Evolutionary conservation across 768 basidiomycete species (phyloP).

Genomic region (Trametes villosa): DNA sequence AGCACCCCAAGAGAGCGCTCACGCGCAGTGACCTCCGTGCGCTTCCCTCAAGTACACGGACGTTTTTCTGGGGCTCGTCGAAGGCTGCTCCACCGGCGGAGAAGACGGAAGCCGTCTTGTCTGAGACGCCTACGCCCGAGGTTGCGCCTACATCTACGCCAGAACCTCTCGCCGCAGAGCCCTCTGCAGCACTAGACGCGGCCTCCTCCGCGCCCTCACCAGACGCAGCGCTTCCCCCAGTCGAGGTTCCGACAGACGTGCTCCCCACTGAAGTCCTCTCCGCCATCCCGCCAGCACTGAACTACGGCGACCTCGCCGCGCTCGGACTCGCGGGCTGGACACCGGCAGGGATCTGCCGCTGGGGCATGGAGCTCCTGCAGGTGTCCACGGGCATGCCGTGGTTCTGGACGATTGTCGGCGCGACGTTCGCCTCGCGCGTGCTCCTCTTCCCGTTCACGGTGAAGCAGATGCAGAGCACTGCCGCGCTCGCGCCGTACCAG

Average conservation of each 20-base stretch:
- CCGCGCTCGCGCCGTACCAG: slow-evolving; percentile 63
- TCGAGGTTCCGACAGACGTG: slow-evolving; percentile 12
- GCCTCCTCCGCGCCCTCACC: slow-evolving; percentile 2
- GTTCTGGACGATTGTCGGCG: slow-evolving; percentile 80
- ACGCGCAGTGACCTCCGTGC: slow-evolving; percentile 8
- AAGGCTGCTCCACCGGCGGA: slow-evolving; percentile 4
- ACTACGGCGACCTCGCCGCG: slow-evolving; percentile 73
- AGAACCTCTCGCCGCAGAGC: slow-evolving; percentile 16
- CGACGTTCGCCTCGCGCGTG: slow-evolving; percentile 63
- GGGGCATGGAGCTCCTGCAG: slow-evolving; percentile 69
- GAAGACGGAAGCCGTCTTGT: neutral
- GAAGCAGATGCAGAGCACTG: slow-evolving; percentile 57
- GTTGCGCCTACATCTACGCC: neutral
- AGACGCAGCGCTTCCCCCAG: slow-evolving; percentile 14
- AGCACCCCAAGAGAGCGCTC: slow-evolving; percentile 5
- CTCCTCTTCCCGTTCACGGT: slow-evolving; percentile 65
- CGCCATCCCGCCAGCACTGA: slow-evolving; percentile 46
- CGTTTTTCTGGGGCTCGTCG: slow-evolving; percentile 16
- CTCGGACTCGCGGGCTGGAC: slow-evolving; percentile 67
- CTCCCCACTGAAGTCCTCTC: slow-evolving; percentile 19
- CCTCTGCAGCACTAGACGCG: slow-evolving; percentile 14
- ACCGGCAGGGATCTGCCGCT: slow-evolving; percentile 66
- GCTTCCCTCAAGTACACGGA: slow-evolving; percentile 1
- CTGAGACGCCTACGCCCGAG: neutral
- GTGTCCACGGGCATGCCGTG: slow-evolving; percentile 75